phyloP scores from a whole-genome alignment of 192 early-diverging fungal species.

The Spizellomyces punctatus region DNA sequence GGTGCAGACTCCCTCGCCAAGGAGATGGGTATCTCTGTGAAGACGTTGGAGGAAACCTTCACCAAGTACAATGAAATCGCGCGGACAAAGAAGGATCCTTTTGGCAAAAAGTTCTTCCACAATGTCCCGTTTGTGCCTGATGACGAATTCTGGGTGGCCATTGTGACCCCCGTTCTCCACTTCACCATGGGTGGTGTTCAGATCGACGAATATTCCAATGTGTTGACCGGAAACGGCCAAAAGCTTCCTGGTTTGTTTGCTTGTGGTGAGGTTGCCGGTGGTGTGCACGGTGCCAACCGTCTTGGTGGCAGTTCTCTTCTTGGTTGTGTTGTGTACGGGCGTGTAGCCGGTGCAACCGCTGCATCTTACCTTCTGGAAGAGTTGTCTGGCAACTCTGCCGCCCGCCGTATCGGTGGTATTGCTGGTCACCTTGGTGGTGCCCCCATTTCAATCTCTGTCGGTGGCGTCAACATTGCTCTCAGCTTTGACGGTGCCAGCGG shows the following conservation, averaged over 20 bases:
- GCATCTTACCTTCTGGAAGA: constrained; percentile 59
- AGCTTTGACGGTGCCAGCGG: constrained; percentile 52
- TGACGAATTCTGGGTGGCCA: constrained; percentile 58
- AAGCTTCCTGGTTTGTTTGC: constrained; percentile 86
- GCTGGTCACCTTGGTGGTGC: constrained; percentile 57
- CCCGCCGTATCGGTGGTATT: constrained; percentile 68
- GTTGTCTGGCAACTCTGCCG: constrained; percentile 54
- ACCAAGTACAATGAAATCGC: constrained; percentile 59
- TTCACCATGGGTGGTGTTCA: constrained; percentile 82
- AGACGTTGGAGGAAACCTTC: constrained; percentile 41
- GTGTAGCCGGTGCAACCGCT: constrained; percentile 82
- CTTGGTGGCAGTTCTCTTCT: constrained; percentile 92
- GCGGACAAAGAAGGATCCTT: constrained; percentile 51
- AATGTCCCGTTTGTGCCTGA: constrained; percentile 49
- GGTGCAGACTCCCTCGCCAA: constrained; percentile 75
- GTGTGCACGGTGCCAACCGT: constrained; percentile 96
- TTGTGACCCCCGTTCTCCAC: constrained; percentile 62
- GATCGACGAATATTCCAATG: constrained; percentile 70
- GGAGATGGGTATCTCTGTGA: constrained; percentile 60
- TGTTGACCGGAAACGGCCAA: constrained; percentile 47
- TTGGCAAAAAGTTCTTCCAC: constrained; percentile 66
- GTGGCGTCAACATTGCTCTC: constrained; percentile 66
- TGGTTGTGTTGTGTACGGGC: constrained; percentile 94
- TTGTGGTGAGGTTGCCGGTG: constrained; percentile 92
- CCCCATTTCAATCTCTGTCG: constrained; percentile 55